A percentile compares a stretch with the other conserved stretches of the same genome.
Conservation (phyloP, 352 stramenopile genomes). For the Globisporangium megalacanthum region DNA sequence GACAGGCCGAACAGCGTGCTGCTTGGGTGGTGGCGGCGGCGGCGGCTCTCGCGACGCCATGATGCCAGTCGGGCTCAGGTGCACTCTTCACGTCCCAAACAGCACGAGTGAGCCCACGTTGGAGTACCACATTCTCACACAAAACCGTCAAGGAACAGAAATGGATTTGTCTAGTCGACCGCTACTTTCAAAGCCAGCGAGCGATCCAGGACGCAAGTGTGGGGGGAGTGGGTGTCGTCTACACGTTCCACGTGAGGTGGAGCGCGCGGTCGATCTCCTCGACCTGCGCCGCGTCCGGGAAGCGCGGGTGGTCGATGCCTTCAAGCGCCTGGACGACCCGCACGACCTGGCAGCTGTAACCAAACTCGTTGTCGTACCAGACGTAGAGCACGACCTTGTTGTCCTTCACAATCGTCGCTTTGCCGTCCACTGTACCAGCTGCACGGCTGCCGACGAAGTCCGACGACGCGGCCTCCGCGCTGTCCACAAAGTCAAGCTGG, state of each 20-base stretch:
- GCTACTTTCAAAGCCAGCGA: too few species aligned
- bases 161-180: too few species aligned
- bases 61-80: too few species aligned
- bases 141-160: too few species aligned
- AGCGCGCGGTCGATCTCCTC: conserved; percentile 66
- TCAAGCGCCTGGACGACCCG: conserved; percentile 76
- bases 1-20: background rate
- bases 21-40: background rate
- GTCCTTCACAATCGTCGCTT: conserved; percentile 80
- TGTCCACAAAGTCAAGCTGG: conserved; percentile 87
- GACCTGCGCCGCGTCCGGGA: conserved; percentile 60
- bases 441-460: conserved; percentile 82
- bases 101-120: too few species aligned
- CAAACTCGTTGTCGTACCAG: conserved; percentile 91
- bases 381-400: conserved; percentile 86
- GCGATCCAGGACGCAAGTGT: too few species aligned
- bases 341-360: conserved; percentile 86
- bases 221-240: conserved; percentile 11
- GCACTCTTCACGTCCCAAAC: too few species aligned
- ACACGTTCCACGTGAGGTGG: conserved; percentile 39
- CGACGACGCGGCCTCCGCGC: conserved; percentile 71
- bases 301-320: conserved; percentile 67
- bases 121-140: too few species aligned
- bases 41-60: background rate
- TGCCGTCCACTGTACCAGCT: conserved; percentile 71